Evolutionary conservation across 2,329 filamentous ascomycete species (phyloP).

Genomic region (Colletotrichum sidae): DNA sequence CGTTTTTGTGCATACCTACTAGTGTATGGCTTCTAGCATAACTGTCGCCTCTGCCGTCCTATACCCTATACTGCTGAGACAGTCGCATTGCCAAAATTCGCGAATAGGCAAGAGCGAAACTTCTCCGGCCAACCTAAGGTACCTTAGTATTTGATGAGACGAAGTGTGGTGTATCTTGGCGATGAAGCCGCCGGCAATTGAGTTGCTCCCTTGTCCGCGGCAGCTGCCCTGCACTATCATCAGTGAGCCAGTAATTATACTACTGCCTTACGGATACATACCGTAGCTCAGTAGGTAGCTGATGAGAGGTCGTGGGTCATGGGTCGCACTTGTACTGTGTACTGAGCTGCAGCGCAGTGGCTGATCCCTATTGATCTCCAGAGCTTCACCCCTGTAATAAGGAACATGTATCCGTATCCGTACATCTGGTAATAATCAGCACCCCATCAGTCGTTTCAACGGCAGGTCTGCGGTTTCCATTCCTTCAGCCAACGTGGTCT

Average conservation of each 20-base stretch:
- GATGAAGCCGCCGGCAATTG: too few relatives aligned
- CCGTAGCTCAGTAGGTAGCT: conserved; percentile 7
- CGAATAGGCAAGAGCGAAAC: too few relatives aligned
- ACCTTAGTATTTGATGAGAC: too few relatives aligned
- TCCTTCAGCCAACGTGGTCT: not conserved
- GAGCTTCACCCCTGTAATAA: conserved; percentile 35
- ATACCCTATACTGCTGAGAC: too few relatives aligned
- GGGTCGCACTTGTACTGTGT: not conserved
- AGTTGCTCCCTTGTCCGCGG: not conserved
- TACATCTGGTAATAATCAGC: conserved; percentile 17
- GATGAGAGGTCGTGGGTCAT: conserved; percentile 14
- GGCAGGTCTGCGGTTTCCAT: not conserved
- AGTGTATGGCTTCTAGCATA: too few relatives aligned
- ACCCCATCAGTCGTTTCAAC: conserved; percentile 13
- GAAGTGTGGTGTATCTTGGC: too few relatives aligned
- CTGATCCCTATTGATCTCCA: conserved; percentile 30
- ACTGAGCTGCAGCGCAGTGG: conserved; percentile 25
- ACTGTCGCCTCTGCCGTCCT: too few relatives aligned
- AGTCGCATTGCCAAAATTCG: too few relatives aligned
- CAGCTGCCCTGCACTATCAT: not conserved
- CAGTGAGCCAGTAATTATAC: not conserved
- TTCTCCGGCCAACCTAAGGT: too few relatives aligned
- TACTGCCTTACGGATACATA: not conserved
- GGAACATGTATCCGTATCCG: conserved; percentile 3
- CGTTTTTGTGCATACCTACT: conserved; percentile 25